A percentile compares a stretch with the other conserved stretches of the same genome.
Evolutionary conservation across 2,329 filamentous ascomycete species (phyloP).

Genomic region (Beauveria sp.): DNA sequence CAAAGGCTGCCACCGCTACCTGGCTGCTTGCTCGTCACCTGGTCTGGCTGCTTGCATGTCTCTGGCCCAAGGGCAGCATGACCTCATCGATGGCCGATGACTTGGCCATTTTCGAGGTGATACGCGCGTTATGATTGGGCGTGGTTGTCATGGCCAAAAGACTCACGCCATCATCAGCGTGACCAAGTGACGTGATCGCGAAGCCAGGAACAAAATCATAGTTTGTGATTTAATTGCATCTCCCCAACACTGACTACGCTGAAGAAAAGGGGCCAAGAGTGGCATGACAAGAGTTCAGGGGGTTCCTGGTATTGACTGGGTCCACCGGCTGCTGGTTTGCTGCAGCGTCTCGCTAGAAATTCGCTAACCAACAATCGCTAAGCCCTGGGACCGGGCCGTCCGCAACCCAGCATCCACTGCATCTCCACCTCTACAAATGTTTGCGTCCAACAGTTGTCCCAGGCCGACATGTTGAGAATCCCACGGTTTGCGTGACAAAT

Average conservation of each 20-base stretch:
- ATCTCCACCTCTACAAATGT: background rate
- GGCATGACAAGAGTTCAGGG: background rate
- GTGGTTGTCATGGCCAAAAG: background rate
- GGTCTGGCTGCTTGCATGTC: background rate
- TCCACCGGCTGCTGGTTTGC: background rate
- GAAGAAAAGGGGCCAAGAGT: constrained; percentile 4
- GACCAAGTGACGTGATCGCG: background rate
- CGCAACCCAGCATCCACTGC: background rate
- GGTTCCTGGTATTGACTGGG: background rate
- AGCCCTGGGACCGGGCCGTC: constrained; percentile 10
- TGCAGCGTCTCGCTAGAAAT: background rate
- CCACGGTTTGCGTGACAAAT: too few species aligned
- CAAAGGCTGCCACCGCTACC: too few species aligned
- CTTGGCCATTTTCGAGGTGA: constrained; percentile 3
- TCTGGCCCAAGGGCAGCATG: background rate
- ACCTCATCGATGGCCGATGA: constrained; percentile 4
- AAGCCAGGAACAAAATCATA: background rate
- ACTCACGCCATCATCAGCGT: background rate
- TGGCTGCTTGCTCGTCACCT: too few species aligned
- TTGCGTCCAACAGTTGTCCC: background rate
- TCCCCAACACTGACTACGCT: background rate
- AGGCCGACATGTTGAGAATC: too few species aligned
- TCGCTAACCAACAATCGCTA: constrained; percentile 5
- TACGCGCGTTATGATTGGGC: background rate
- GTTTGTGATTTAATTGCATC: background rate